These are phyloP conservation scores for Pichia exigua DNA, from an alignment of 805 yeast genomes.

Conservation along the genomic window DNA sequence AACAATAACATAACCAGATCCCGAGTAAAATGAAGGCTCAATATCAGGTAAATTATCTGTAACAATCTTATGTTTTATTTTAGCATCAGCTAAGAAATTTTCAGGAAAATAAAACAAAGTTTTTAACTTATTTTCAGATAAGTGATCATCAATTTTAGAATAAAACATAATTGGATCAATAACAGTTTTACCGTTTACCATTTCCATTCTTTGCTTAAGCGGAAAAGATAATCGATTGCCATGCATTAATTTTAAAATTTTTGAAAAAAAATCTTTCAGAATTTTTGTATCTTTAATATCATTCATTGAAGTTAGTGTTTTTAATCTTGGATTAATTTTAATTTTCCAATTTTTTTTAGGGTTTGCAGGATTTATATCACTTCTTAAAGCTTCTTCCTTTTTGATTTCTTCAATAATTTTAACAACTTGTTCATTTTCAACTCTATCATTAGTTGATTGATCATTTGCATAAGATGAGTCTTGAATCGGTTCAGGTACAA, in stretches of 20 bases:
- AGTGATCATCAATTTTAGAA: constrained; percentile 6
- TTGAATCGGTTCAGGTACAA: not conserved
- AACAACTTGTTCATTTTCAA: not conserved
- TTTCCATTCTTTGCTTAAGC: constrained; percentile 22
- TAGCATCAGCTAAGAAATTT: constrained; percentile 38
- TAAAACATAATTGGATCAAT: constrained; percentile 11
- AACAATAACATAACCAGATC: constrained; percentile 31
- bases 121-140: constrained; percentile 5
- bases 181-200: constrained; percentile 18
- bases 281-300: constrained; percentile 22
- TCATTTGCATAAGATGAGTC: not conserved
- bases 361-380: constrained; percentile 13
- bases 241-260: constrained; percentile 24
- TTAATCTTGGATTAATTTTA: constrained; percentile 18
- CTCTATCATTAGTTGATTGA: not conserved
- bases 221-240: constrained; percentile 26
- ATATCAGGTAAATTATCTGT: constrained; percentile 38
- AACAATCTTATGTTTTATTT: constrained; percentile 38
- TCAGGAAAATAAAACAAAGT: constrained; percentile 21
- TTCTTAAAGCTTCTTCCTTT: constrained; percentile 1
- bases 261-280: constrained; percentile 24
- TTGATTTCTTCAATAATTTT: not conserved
- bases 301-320: constrained; percentile 19
- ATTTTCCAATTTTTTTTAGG: constrained; percentile 24
- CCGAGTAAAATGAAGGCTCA: constrained; percentile 21